Evolutionary conservation across 345 rosid species (phyloP), one percentile per base, ranked within the genome.

Genomic region (Hirschfeldia incana): DNA sequence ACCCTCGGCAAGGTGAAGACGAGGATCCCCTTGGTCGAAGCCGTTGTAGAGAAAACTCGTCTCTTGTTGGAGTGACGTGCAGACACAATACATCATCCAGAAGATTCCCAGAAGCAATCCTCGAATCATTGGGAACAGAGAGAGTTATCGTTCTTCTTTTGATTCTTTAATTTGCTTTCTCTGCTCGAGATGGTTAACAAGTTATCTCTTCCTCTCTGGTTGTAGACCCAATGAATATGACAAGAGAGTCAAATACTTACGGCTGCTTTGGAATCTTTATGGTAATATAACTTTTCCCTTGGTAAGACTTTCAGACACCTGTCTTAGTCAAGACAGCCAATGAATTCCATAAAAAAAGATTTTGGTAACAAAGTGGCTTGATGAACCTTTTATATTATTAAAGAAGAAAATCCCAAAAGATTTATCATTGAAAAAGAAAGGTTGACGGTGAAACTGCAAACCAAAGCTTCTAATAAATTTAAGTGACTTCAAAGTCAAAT

Each of bases 1-100:
- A 26, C 57, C 28, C 4, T 84, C 90, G 1, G 74, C 75, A 46
- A 84, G 80, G 9, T 63, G 72, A 55, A 28, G 63, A 70, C 1
- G 57, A 17, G 83, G 68, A 57, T 79, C 81, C 4, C 79, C 66
- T 67, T 59, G 82, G 5, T 0, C 17, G 83, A 88, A 90, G 73
- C 81, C 73, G 51, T 86, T 55, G 85, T 60, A 90, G 51, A 77
- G 21, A 21, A 21, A 21, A 21, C 21, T 29, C 11, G 64, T 11
- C 17, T 65, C 83, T 82, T 76, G 76, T 36, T 79, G 78, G 51
- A 49, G 29, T 11, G 74, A 77, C 62, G 71, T 10, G 16, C 42
- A 76, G 53, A 77, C 73, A 70, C 70, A 34, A 29, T 16, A 78
- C 11, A 74, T 8, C 58, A 21, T 42, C 60, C 70, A 81, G 58